Evolutionary conservation across 176 grass and related monocot genomes (phyloP).

Genomic region (Avena insularis): DNA sequence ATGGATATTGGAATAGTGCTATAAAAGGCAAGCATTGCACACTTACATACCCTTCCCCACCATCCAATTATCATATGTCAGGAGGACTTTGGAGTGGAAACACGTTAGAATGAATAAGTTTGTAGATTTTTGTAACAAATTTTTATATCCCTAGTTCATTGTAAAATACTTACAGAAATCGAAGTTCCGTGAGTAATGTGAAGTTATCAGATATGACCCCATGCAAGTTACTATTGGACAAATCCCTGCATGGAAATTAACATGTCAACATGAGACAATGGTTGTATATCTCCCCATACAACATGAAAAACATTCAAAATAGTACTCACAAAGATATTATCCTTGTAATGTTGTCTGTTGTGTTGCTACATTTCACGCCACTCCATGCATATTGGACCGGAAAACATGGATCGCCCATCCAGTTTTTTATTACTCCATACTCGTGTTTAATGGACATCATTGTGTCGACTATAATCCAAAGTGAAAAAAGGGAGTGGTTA

Average conservation of each 20-base stretch:
- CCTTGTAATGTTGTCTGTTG: not conserved
- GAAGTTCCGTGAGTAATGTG: no score
- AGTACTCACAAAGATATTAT: conserved; percentile 53
- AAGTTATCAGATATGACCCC: no score
- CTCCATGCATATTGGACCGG: conserved; percentile 41
- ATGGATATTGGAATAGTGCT: no score
- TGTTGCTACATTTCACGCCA: conserved; percentile 51
- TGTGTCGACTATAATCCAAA: not conserved
- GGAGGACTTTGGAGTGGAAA: not conserved
- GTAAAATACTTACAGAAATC: no score
- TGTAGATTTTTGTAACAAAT: no score
- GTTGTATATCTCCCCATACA: no score
- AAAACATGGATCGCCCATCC: conserved; percentile 66
- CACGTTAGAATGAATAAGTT: no score
- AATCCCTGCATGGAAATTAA: no score
- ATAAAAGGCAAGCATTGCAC: no score
- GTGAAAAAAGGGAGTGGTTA: not conserved
- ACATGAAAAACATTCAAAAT: not conserved
- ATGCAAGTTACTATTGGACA: no score
- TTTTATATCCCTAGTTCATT: no score
- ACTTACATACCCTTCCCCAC: not conserved
- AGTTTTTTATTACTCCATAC: conserved; percentile 59
- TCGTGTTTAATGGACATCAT: conserved; percentile 51
- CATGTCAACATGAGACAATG: no score
- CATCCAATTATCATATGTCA: not conserved